Conservation (phyloP, 805 yeast species). For the Lachancea fermentati region DNA sequence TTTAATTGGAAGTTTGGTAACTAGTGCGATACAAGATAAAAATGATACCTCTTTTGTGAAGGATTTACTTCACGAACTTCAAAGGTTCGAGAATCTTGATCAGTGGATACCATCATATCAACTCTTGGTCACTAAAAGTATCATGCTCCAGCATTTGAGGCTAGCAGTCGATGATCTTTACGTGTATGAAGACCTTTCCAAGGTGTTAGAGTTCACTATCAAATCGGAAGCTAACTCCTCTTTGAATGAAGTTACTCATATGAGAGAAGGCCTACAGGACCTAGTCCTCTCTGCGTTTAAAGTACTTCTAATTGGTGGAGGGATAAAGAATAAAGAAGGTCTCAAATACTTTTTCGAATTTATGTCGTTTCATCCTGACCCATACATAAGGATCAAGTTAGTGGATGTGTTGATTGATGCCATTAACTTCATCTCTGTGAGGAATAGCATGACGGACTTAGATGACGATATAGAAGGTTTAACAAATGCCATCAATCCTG, state of each 20-base stretch:
- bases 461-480: conserved; percentile 58
- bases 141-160: conserved; percentile 51
- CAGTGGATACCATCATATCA: conserved; percentile 77
- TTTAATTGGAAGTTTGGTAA: conserved; percentile 51
- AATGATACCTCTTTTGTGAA: conserved; percentile 36
- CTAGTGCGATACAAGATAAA: conserved; percentile 32
- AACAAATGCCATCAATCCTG: conserved; percentile 8
- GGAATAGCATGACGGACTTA: conserved; percentile 51
- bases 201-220: conserved; percentile 51
- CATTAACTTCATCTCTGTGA: conserved; percentile 61
- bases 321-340: conserved; percentile 57
- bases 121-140: conserved; percentile 42
- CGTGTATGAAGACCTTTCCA: conserved; percentile 41
- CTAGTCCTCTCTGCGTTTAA: conserved; percentile 64
- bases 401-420: conserved; percentile 43
- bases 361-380: conserved; percentile 50
- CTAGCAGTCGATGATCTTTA: conserved; percentile 53
- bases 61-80: conserved; percentile 58
- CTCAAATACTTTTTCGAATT: conserved; percentile 57
- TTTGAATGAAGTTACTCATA: conserved; percentile 15
- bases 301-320: conserved; percentile 69
- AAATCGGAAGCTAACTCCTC: conserved; percentile 31
- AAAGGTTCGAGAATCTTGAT: conserved; percentile 73
- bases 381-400: conserved; percentile 46
- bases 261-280: conserved; percentile 35